These are phyloP conservation scores for Fusarium sp. DNA, from an alignment of 2,329 filamentous ascomycete species.

Conservation along the genomic window DNA sequence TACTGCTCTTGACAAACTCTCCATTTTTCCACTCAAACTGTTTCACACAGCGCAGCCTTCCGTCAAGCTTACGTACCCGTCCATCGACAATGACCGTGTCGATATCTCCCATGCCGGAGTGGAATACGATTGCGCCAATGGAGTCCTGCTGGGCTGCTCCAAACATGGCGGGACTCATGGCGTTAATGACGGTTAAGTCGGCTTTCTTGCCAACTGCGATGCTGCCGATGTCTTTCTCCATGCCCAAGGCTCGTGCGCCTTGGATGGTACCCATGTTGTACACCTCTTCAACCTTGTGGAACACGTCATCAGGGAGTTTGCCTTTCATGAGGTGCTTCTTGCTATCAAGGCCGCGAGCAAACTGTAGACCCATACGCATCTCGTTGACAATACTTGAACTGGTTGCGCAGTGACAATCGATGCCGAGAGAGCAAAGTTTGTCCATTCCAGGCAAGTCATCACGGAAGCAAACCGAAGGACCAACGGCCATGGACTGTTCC, in stretches of 20 bases:
- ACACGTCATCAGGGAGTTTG: background rate
- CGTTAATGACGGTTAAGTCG: slow-evolving; percentile 1
- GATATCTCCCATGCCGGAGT: background rate
- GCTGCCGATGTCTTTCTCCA: slow-evolving; percentile 6
- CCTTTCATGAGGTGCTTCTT: background rate
- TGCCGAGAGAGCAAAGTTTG: background rate
- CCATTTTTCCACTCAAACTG: background rate
- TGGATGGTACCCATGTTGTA: slow-evolving; percentile 11
- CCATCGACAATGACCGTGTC: slow-evolving; percentile 7
- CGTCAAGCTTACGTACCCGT: background rate
- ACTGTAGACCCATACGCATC: background rate
- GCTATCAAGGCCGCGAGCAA: background rate
- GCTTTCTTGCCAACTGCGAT: slow-evolving; percentile 5
- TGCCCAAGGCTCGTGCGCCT: slow-evolving; percentile 1
- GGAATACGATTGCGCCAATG: background rate
- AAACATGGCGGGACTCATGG: slow-evolving; percentile 2
- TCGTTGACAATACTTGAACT: slow-evolving; percentile 3
- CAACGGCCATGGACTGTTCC: slow-evolving; percentile 20
- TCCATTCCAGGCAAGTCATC: slow-evolving; percentile 1
- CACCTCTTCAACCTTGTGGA: background rate
- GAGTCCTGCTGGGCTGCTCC: background rate
- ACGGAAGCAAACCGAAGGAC: background rate
- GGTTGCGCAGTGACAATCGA: slow-evolving; percentile 3
- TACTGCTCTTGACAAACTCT: background rate
- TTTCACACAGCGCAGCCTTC: background rate